phyloP scores from a whole-genome alignment of 768 basidiomycete species.

The Mycena haematopus region DNA sequence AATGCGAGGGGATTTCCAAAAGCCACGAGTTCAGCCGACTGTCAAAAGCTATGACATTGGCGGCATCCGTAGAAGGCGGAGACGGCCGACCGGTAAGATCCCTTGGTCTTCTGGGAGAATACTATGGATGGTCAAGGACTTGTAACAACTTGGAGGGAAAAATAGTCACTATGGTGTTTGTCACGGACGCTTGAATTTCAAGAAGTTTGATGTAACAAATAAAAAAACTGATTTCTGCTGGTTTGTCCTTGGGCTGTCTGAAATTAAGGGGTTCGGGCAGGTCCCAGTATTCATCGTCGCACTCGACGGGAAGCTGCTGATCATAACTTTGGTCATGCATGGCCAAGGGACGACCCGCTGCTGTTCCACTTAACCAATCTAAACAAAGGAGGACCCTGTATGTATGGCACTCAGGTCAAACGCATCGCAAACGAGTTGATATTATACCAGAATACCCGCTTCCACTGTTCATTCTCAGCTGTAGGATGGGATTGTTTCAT shows the following conservation, averaged over 20 bases:
- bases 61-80: conserved; percentile 63
- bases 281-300: conserved; percentile 79
- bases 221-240: conserved; percentile 63
- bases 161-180: conserved; percentile 60
- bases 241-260: conserved; percentile 65
- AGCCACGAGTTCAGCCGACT: conserved; percentile 81
- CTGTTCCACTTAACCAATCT: conserved; percentile 56
- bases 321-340: conserved; percentile 82
- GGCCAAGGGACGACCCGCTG: conserved; percentile 71
- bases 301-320: conserved; percentile 65
- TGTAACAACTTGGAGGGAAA: not conserved
- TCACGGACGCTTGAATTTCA: conserved; percentile 65
- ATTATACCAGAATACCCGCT: conserved; percentile 68
- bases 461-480: conserved; percentile 76
- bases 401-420: not conserved
- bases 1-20: conserved; percentile 68
- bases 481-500: conserved; percentile 44
- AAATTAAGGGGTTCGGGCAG: conserved; percentile 63
- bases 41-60: conserved; percentile 75
- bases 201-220: conserved; percentile 61
- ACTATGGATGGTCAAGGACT: conserved; percentile 48
- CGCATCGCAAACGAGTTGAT: not conserved
- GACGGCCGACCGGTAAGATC: conserved; percentile 52
- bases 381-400: conserved; percentile 58
- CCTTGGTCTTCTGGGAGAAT: conserved; percentile 73